A percentile compares a stretch with the other conserved stretches of the same genome.
Evolutionary conservation across 208 protist genomes (phyloP).

Genomic region (Leishmania tropica): DNA sequence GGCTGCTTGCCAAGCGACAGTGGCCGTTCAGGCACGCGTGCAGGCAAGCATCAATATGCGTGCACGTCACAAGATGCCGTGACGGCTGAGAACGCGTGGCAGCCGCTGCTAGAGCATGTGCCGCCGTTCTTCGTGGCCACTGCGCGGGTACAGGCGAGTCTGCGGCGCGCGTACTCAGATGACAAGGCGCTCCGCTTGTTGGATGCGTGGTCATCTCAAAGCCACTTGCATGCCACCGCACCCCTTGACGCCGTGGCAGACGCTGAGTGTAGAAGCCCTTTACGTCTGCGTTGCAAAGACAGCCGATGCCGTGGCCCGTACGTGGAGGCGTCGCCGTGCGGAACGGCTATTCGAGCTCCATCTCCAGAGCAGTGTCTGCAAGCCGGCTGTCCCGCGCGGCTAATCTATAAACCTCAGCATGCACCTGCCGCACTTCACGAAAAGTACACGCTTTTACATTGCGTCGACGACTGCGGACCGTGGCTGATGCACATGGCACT

Average conservation of each 20-base stretch:
- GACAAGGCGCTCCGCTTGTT: not conserved
- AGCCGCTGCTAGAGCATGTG: conserved; percentile 13
- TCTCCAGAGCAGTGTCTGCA: conserved; percentile 19
- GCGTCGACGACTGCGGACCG: not conserved
- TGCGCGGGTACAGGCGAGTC: not conserved
- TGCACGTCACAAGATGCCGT: not conserved
- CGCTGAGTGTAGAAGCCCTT: not conserved
- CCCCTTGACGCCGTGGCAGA: not conserved
- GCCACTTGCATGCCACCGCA: not conserved
- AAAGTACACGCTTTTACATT: conserved; percentile 2
- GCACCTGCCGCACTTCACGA: not conserved
- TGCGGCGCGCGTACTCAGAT: not conserved
- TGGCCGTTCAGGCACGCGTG: not conserved
- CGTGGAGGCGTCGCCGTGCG: conserved; percentile 11
- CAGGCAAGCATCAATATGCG: not conserved
- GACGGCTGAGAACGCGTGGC: not conserved
- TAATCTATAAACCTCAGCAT: not conserved
- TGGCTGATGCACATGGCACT: conserved; percentile 11
- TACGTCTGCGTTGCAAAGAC: not conserved
- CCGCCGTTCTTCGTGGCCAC: conserved; percentile 19
- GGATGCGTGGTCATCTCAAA: conserved; percentile 1
- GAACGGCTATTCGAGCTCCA: conserved; percentile 10
- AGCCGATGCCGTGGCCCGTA: not conserved
- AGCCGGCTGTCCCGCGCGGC: conserved; percentile 16
- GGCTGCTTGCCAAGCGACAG: not conserved